Percentiles rank a stretch among this genome's conserved stretches.
phyloP scores from a whole-genome alignment of 257 asterid species.

The Cruciata laevipes region DNA sequence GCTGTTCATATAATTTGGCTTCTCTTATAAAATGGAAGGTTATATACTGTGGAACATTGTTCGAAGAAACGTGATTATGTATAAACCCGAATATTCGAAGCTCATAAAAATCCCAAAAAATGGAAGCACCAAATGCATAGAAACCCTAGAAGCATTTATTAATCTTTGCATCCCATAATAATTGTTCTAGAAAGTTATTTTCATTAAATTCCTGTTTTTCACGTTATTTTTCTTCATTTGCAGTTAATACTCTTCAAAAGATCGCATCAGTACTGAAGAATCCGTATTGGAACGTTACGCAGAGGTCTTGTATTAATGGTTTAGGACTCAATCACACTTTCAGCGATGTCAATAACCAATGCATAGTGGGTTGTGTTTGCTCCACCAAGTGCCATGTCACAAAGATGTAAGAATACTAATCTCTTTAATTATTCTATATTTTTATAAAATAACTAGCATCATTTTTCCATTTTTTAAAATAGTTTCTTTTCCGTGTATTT shows the following conservation, averaged over 20 bases:
- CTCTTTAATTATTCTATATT: background rate
- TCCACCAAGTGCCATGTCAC: conserved; percentile 69
- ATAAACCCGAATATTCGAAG: too few species aligned
- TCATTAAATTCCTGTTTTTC: too few species aligned
- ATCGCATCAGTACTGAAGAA: conserved; percentile 52
- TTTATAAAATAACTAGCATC: background rate
- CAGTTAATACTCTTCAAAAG: conserved; percentile 54
- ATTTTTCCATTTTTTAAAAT: background rate
- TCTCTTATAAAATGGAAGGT: too few species aligned
- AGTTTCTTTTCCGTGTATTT: background rate
- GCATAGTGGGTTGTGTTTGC: conserved; percentile 56
- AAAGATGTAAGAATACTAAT: conserved; percentile 40
- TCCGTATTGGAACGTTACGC: conserved; percentile 43
- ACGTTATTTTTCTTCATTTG: conserved; percentile 5
- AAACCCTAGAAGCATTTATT: too few species aligned
- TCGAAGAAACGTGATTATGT: too few species aligned
- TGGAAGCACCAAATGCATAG: too few species aligned
- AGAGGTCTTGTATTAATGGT: conserved; percentile 37
- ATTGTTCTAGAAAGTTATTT: too few species aligned
- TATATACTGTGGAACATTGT: too few species aligned
- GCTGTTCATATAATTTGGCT: too few species aligned
- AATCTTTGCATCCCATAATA: too few species aligned
- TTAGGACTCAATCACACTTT: conserved; percentile 36
- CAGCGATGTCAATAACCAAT: background rate
- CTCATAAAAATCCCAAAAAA: too few species aligned